Conservation (phyloP, 148 eudicot species). For the Camellia granthamiana region DNA sequence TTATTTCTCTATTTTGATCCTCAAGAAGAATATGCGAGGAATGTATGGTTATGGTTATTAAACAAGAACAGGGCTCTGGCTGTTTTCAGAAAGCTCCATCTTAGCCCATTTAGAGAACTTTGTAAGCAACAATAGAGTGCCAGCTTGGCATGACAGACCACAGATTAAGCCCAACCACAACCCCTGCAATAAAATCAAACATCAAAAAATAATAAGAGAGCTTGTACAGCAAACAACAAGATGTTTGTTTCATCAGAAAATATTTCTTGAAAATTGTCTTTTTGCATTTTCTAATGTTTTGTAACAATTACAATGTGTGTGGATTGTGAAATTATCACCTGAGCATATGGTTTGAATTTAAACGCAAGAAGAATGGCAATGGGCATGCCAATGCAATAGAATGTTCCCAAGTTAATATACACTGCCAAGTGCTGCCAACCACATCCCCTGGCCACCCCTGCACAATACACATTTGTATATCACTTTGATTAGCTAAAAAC, state of each 20-base stretch:
- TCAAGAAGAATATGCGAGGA: no score
- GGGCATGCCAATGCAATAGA: slow-evolving; percentile 73
- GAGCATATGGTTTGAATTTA: slow-evolving; percentile 48
- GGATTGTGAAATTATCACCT: slow-evolving; percentile 29
- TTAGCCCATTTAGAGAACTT: slow-evolving; percentile 36
- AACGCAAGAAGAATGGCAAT: slow-evolving; percentile 60
- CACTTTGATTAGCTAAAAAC: no score
- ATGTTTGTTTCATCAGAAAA: no score
- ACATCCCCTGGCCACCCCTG: slow-evolving; percentile 89
- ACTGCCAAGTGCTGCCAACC: slow-evolving; percentile 85
- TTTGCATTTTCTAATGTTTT: no score
- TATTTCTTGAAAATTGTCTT: no score
- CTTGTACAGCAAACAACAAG: no score
- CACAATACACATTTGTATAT: background rate
- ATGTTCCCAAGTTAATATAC: slow-evolving; percentile 59
- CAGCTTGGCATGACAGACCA: slow-evolving; percentile 45
- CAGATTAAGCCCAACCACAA: slow-evolving; percentile 68
- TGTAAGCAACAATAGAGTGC: slow-evolving; percentile 43
- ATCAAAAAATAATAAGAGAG: background rate
- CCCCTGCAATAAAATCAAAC: slow-evolving; percentile 32
- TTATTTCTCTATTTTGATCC: no score
- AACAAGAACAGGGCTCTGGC: slow-evolving; percentile 8
- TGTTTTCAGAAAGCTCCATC: slow-evolving; percentile 22
- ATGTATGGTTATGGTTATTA: background rate
- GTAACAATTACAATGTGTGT: no score